Percentiles rank a stretch among this genome's conserved stretches.
Evolutionary conservation across 75 land plant species (phyloP).

Genomic region (Picea sitchensis): DNA sequence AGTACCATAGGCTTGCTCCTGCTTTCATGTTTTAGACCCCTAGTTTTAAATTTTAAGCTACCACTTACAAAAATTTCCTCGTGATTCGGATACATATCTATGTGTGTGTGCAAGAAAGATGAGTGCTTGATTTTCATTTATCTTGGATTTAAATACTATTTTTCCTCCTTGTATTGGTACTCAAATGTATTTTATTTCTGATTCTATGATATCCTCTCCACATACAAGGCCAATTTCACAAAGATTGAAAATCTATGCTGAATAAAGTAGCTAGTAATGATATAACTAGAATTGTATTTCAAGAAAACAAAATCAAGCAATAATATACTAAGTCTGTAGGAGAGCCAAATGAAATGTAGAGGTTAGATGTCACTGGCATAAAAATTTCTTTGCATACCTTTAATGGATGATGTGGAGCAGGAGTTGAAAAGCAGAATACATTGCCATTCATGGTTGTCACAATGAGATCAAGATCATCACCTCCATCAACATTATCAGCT

Average conservation of each 20-base stretch:
- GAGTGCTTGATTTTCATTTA: no score
- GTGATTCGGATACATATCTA: no score
- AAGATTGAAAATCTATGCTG: neutral
- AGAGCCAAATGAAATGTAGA: neutral
- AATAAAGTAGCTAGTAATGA: neutral
- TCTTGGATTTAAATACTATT: no score
- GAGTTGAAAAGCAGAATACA: slow-evolving; percentile 99
- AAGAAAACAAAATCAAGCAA: neutral
- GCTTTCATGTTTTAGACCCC: no score
- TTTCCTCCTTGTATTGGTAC: neutral
- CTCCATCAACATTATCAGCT: slow-evolving; percentile 99
- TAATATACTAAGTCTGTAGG: neutral
- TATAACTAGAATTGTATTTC: neutral
- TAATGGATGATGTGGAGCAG: slow-evolving; percentile 84
- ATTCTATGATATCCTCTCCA: neutral
- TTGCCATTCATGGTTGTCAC: slow-evolving; percentile 99
- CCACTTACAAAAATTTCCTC: no score
- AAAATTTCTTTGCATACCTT: slow-evolving; percentile 43
- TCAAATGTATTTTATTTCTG: neutral
- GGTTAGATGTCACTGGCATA: neutral
- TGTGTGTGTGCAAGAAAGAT: no score
- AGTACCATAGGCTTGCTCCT: no score
- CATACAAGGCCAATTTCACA: neutral
- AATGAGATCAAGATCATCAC: slow-evolving; percentile 96
- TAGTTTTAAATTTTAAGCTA: no score